Evolutionary conservation across 176 grass and related monocot species (phyloP), one percentile per base, ranked within the genome.

Genomic region (Oryza glaberrima): DNA sequence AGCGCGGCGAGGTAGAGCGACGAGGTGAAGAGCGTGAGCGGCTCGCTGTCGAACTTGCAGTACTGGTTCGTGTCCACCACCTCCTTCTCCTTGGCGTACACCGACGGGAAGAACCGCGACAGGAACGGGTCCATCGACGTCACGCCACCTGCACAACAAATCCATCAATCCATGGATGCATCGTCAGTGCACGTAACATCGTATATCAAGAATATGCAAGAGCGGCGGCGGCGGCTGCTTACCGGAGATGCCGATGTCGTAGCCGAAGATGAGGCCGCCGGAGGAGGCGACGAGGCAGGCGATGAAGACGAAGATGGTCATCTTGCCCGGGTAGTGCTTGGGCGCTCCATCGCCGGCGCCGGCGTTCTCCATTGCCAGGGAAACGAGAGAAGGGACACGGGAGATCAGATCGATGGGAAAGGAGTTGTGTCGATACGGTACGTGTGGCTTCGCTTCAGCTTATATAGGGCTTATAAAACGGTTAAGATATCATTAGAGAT

Each of bases 21-120:
- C 6, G 94, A 94, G 15, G 94, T 97, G 91, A 97, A 97, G 72
- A 91, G 85, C 20, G 91, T 93, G 23, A 97, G 81, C 65, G 88
- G 48, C 82, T 46, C 84, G 81, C 94, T 94, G 87, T 97, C 87
- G 58, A 97, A 97, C 83, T 90, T 92, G 94, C 91, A 97, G 84
- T 97, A 97, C 69, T 94, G 89, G 84, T 94, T 97, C 0, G 74
- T 78, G 0, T 82, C 80, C 67, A 56, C 32, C 54, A 44, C 28
- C 86, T 65, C 30, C 86, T 72, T 32, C 86, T 88, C 86, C 74
- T 88, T 88, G 40, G 73, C 80, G 67, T 88, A 88, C 80, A 83
- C 86, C 67, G 86, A 83, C 67, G 80, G 86, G 80, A 88, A 88
- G 80, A 88, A 88, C 10, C 8, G 2, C 8, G 11, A 2, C 86